Evolutionary conservation across 192 early-diverging fungal genomes (phyloP), one percentile per base, ranked within the genome.

Genomic region (Chytriomyces confervae): DNA sequence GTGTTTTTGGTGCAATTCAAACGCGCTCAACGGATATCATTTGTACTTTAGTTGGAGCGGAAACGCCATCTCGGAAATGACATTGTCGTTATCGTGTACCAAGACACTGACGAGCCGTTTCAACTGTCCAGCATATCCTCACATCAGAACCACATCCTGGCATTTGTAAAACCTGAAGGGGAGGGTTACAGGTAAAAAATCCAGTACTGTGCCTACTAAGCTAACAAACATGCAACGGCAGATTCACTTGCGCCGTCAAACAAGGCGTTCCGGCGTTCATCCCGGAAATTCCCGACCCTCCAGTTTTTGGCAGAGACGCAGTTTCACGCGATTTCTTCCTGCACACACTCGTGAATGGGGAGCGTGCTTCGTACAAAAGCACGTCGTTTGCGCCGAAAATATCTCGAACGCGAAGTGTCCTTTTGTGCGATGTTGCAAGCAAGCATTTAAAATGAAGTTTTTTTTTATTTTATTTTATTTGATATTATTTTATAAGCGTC

Each of bases 51-150:
- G 81, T 66, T 93, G 0, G 91, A 93, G 69, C 81, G 91, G 43
- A 92, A 92, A 66, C 86, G 91, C 2, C 91, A 91, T 72, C 86
- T 93, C 62, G 92, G 92, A 50, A 93, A 93, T 76, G 92, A 93
- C 71, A 91, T 93, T 72, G 89, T 93, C 48, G 72, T 91, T 66
- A 86, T 91, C 45, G 75, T 87, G 9, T 86, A 85, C 72, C 85
- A 83, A 45, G 83, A 91, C 44, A 48, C 69, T 10, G 80, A 85
- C 46, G 69, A 67, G n/a, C 85, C 84, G 48, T 89, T 79, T 68
- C 81, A 89, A 46, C 65, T 89, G n/a, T 64, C 79, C 18, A 82
- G 82, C 45, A 79, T 89, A 36, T 80, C 86, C 0, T 84, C 82
- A 24, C 85, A 88, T 51, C 89, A 90, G 74, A 90, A 86, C 60